phyloP scores from a whole-genome alignment of 208 protist genomes.

The Wallacemonas sp. region DNA sequence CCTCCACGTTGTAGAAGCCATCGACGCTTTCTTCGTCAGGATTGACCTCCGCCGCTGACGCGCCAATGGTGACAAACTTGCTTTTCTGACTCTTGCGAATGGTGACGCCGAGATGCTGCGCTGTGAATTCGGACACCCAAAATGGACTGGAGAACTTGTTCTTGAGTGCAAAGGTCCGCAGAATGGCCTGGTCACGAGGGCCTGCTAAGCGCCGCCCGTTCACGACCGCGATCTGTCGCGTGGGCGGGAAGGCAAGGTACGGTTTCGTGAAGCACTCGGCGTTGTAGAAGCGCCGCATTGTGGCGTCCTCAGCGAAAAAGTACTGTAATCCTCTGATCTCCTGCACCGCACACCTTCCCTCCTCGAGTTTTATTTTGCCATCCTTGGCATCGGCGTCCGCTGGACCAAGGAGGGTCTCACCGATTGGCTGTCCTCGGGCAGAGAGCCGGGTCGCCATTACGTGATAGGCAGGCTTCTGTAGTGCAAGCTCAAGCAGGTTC shows the following conservation, averaged over 20 bases:
- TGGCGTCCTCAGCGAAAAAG: slow-evolving; percentile 88
- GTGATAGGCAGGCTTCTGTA: slow-evolving; percentile 60
- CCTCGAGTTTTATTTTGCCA: slow-evolving; percentile 1
- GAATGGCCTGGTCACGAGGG: slow-evolving; percentile 71
- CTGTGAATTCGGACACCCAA: slow-evolving; percentile 69
- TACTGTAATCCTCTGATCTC: neutral
- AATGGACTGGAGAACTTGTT: slow-evolving; percentile 88
- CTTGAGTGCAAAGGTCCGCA: slow-evolving; percentile 76
- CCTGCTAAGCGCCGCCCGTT: slow-evolving; percentile 76
- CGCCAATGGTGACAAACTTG: slow-evolving; percentile 74
- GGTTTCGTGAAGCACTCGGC: slow-evolving; percentile 71
- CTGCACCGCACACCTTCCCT: slow-evolving; percentile 7
- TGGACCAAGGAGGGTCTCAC: slow-evolving; percentile 20
- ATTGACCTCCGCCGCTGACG: slow-evolving; percentile 43
- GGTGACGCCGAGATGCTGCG: slow-evolving; percentile 59
- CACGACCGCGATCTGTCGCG: slow-evolving; percentile 78
- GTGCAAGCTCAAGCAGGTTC: slow-evolving; percentile 67
- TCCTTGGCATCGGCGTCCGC: neutral
- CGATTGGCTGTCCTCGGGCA: slow-evolving; percentile 31
- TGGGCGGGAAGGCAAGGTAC: slow-evolving; percentile 72
- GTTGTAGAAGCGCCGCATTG: slow-evolving; percentile 86
- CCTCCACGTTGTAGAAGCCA: slow-evolving; percentile 88
- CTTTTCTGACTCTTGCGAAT: slow-evolving; percentile 57
- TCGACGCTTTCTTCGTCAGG: slow-evolving; percentile 51
- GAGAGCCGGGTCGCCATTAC: slow-evolving; percentile 19